Percentiles rank a stretch among this genome's conserved stretches.
Conservation (phyloP, 257 asterid genomes). For the Handroanthus guayacan region DNA sequence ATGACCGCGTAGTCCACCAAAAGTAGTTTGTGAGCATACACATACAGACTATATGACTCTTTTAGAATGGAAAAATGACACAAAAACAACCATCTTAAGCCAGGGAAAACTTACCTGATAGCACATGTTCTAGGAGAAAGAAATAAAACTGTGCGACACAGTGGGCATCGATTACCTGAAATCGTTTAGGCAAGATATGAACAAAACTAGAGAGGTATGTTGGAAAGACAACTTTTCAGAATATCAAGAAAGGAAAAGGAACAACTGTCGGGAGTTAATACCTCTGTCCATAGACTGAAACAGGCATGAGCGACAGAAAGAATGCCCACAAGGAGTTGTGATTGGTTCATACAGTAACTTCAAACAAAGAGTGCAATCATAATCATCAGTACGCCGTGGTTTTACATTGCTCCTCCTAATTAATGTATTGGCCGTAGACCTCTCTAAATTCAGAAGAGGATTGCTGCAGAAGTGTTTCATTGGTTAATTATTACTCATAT, state of each 20-base stretch:
- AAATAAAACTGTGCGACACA: slow-evolving; percentile 92
- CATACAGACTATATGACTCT: neutral
- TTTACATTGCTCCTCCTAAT: slow-evolving; percentile 61
- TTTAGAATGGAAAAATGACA: slow-evolving; percentile 15
- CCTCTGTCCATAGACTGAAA: slow-evolving; percentile 98
- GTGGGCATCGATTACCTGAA: slow-evolving; percentile 90
- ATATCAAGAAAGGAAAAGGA: slow-evolving; percentile 20
- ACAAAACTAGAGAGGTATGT: slow-evolving; percentile 2
- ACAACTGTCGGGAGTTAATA: slow-evolving; percentile 36
- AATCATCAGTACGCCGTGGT: slow-evolving; percentile 85
- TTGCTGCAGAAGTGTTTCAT: slow-evolving; percentile 48
- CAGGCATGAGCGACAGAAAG: slow-evolving; percentile 94
- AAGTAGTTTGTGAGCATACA: slow-evolving; percentile 3
- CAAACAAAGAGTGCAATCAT: slow-evolving; percentile 94
- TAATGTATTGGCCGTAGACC: slow-evolving; percentile 43
- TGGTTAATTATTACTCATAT: slow-evolving; percentile 3
- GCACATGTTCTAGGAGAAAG: slow-evolving; percentile 84
- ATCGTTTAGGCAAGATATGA: slow-evolving; percentile 31
- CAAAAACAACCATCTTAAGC: slow-evolving; percentile 15
- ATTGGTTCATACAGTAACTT: slow-evolving; percentile 87
- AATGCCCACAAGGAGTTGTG: slow-evolving; percentile 98
- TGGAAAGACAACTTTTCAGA: slow-evolving; percentile 1
- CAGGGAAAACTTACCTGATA: slow-evolving; percentile 67
- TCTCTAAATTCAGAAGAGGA: slow-evolving; percentile 71
- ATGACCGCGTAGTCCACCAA: neutral